Evolutionary conservation across 257 asterid species (phyloP), one percentile per base, ranked within the genome.

Genomic region (Solanum habrochaites): DNA sequence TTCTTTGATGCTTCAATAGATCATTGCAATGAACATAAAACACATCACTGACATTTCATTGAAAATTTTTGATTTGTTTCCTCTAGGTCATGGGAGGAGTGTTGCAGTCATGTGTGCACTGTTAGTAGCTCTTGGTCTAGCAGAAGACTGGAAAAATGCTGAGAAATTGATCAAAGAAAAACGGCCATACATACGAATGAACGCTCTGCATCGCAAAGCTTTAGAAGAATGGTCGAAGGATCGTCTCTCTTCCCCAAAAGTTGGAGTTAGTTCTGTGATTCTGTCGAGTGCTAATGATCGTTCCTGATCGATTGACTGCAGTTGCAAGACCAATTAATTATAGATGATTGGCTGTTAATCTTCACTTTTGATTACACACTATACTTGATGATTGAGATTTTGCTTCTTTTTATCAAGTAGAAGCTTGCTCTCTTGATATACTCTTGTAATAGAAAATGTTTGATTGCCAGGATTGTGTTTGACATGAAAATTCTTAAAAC

Each of bases 101-200:
- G 98, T 97, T 69, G 98, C 99, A 8, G 98, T 95, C 60, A 92
- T 93, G 95, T 95, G 99, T 29, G 99, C 99, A 10, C 89, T 97
- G 85, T 87, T 97, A 89, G 99, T 95, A 56, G 98, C 96, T 90
- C 96, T 97, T 58, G 98, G 99, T 23, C 86, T 94, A n/a, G 95
- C 98, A 64, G 96, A 97, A 60, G 99, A 95, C 39, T 97, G 99
- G 99, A 94, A 94, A 90, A 89, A 52, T 80, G 99, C 98, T 2
- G 99, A 95, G 87, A 97, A 91, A 92, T 87, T 97, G 70, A 93
- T 95, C 73, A 89, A 90, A 89, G 94, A 90, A 84, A 94, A 88
- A 74, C 90, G 99, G 75, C 99, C 97, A 52, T 94, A 75, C 89
- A 97, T 96, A 56, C 91, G 93, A 49, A 92, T 97, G 93, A 95